Base-by-base conservation (phyloP, 495 filamentous ascomycete genomes). In the Tuber umbilicatum region DNA sequence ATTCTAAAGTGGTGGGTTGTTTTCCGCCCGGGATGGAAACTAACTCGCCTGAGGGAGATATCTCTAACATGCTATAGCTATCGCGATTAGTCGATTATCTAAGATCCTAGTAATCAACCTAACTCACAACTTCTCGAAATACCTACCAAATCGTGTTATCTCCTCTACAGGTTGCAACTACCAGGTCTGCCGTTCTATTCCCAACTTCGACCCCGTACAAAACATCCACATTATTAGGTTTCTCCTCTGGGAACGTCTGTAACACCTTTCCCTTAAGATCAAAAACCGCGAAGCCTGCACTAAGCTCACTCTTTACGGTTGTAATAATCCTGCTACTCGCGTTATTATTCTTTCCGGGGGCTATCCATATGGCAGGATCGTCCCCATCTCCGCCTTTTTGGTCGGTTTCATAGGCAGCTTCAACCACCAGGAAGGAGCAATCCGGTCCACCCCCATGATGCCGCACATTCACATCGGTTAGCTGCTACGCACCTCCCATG, bases 171-270 rank as follows among this genome's bases (percentile, higher is more conserved):
- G 80, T 83, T 27, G 83, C 83, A 50, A 80, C 83, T 10, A 74
- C 75, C 43, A 84, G 68, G 75, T 84, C 82, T 16, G 80, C 72
- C 2, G 71, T 76, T 39, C 78, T 76, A 50, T 79, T 77, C 35
- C 80, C 77, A 68, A 75, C 75, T 45, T 74, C 73, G 71, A 84
- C 83, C n/a, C 73, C 73, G 71, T 84, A 84, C 71, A 85, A 81
- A 6, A 83, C 78, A 76, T 84, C 83, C 2, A 84, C 81, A 37
- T 85, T 84, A 41, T 84, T 82, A 14, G 84, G 84, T 35, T 84
- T 81, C 2, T 69, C 81, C 3, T 81, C 83, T 23, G 67, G 47
- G 40, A 83, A 74, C 17, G 74, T 71, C 70, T 82, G 81, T 23
- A 84, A 27, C 71, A 78, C 74, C 39, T 81, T 82, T 39, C 84